Percentiles rank a stretch among this genome's conserved stretches.
These are phyloP conservation scores for Bimuria novae-zelandiae DNA, from an alignment of 2,329 filamentous ascomycete genomes.

Conservation along the genomic window DNA sequence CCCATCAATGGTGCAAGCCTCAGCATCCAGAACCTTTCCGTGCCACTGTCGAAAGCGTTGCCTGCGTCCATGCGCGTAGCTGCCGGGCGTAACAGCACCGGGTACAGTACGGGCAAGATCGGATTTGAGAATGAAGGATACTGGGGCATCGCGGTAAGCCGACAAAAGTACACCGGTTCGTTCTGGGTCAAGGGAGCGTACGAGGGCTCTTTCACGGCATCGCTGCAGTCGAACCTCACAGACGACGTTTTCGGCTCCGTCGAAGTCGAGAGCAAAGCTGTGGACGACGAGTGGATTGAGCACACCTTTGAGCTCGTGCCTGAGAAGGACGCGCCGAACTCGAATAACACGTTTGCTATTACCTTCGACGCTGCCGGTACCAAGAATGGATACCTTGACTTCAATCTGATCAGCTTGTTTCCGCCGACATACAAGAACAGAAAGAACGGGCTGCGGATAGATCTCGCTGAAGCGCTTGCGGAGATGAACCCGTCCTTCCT, in stretches of 20 bases:
- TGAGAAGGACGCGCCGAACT: constrained; percentile 47
- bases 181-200: constrained; percentile 53
- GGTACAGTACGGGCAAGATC: constrained; percentile 45
- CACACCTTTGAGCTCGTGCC: constrained; percentile 47
- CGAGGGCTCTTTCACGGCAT: constrained; percentile 44
- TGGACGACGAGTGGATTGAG: constrained; percentile 46
- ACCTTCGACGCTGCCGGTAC: constrained; percentile 52
- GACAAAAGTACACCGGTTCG: constrained; percentile 55
- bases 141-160: constrained; percentile 57
- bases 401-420: constrained; percentile 59
- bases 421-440: constrained; percentile 60
- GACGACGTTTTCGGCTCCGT: constrained; percentile 48
- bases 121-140: constrained; percentile 57
- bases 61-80: constrained; percentile 51
- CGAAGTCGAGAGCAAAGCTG: constrained; percentile 34
- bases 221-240: constrained; percentile 48
- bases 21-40: constrained; percentile 44
- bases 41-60: constrained; percentile 52
- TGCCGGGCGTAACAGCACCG: constrained; percentile 38
- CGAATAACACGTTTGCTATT: constrained; percentile 58
- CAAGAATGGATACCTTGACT: constrained; percentile 39
- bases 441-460: constrained; percentile 56
- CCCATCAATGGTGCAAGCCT: constrained; percentile 42
- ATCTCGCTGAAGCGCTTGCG: constrained; percentile 54
- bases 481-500: constrained; percentile 53